Percentiles rank a stretch among this genome's conserved stretches.
phyloP scores from a whole-genome alignment of 257 asterid genomes.

The Gardenia jasminoides region DNA sequence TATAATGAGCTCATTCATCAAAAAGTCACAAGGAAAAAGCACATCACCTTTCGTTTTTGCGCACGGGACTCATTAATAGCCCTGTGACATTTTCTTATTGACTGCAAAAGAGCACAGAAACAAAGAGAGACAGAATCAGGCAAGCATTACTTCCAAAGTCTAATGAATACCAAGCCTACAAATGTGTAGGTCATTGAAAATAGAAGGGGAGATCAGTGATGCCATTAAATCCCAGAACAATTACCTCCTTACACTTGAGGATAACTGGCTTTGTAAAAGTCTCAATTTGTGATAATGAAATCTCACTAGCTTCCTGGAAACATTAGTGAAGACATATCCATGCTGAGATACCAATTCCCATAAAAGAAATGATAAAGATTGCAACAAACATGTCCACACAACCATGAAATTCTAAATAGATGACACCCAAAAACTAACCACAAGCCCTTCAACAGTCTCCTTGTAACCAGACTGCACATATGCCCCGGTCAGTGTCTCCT shows the following conservation, averaged over 20 bases:
- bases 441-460: constrained; percentile 93
- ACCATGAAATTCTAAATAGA: neutral
- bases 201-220: neutral
- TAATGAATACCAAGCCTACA: neutral
- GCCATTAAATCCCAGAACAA: constrained; percentile 13
- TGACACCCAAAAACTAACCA: constrained; percentile 41
- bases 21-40: constrained; percentile 27
- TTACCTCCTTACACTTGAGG: constrained; percentile 88
- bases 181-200: neutral
- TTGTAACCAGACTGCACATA: constrained; percentile 84
- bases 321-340: constrained; percentile 9
- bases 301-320: constrained; percentile 81
- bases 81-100: constrained; percentile 86
- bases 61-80: constrained; percentile 94
- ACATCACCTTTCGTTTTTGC: constrained; percentile 84
- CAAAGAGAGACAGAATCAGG: constrained; percentile 9
- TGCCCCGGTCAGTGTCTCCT: constrained; percentile 84
- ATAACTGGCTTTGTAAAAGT: constrained; percentile 62
- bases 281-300: constrained; percentile 67
- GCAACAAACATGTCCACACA: neutral
- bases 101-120: constrained; percentile 47
- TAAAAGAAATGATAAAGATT: neutral
- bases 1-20: constrained; percentile 3
- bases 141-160: neutral
- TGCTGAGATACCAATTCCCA: constrained; percentile 6